These are phyloP conservation scores for Aspergillus pseudotamarii DNA, from an alignment of 2,329 filamentous ascomycete genomes.

Conservation along the genomic window DNA sequence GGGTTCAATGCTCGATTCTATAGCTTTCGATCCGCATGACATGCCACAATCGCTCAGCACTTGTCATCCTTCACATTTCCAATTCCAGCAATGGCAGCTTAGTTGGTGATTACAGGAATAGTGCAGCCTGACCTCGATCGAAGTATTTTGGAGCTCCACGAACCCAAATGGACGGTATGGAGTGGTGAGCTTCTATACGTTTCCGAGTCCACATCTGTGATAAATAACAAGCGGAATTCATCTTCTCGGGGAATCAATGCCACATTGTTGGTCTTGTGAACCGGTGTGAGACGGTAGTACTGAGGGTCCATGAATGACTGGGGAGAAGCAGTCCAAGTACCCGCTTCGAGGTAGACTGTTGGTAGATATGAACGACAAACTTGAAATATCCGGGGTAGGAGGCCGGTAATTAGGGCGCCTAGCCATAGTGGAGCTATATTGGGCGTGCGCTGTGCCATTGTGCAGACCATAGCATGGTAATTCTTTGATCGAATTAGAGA, in stretches of 20 bases:
- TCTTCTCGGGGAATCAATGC: background rate
- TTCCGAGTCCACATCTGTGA: background rate
- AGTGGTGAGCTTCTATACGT: background rate
- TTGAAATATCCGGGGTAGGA: background rate
- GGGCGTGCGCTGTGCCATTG: background rate
- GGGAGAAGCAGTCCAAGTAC: background rate
- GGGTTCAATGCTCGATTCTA: too few species aligned
- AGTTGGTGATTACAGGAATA: too few species aligned
- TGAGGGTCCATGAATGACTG: background rate
- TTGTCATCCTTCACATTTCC: too few species aligned
- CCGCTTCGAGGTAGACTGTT: background rate
- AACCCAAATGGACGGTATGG: too few species aligned
- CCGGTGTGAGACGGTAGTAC: too few species aligned
- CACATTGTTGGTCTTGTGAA: too few species aligned
- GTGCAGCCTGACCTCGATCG: too few species aligned
- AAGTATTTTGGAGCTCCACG: too few species aligned
- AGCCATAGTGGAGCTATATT: background rate
- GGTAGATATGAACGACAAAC: background rate
- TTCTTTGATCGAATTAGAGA: background rate
- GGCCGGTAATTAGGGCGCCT: background rate
- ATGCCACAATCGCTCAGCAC: too few species aligned
- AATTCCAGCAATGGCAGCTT: too few species aligned
- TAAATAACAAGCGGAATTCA: background rate
- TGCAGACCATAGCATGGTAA: background rate
- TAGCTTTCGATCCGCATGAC: too few species aligned